phyloP scores from a whole-genome alignment of 139 green algal species.

The Chlamydomonas sp. region DNA sequence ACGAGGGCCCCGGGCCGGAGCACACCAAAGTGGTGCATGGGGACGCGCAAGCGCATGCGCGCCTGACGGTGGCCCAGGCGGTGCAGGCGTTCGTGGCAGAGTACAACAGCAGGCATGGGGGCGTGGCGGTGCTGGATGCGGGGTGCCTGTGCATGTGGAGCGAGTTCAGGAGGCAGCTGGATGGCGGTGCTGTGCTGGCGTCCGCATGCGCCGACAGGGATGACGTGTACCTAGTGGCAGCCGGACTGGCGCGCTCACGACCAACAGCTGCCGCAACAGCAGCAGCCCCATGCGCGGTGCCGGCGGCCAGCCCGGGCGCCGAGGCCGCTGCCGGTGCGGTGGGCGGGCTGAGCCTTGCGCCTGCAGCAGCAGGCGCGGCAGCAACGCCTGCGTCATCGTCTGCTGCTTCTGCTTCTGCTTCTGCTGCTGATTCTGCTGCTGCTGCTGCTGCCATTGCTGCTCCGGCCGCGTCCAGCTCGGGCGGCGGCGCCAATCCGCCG shows the following conservation, averaged over 20 bases:
- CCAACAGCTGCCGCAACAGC: not conserved
- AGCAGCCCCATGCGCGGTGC: too few species aligned
- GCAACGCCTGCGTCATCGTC: too few species aligned
- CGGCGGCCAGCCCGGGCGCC: too few species aligned
- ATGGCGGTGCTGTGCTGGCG: not conserved
- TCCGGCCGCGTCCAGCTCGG: too few species aligned
- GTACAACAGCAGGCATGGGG: not conserved
- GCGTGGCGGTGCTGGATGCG: not conserved
- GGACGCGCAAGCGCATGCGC: not conserved
- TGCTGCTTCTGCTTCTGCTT: too few species aligned
- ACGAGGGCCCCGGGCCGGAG: not conserved
- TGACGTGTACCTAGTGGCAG: constrained; percentile 9
- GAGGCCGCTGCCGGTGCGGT: too few species aligned
- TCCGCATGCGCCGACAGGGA: not conserved
- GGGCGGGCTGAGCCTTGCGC: too few species aligned
- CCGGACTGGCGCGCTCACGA: not conserved
- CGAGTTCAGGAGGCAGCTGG: not conserved
- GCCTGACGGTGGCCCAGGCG: not conserved
- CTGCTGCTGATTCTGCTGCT: too few species aligned
- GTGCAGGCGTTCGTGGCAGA: not conserved
- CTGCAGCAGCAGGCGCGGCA: too few species aligned
- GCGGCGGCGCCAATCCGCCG: too few species aligned
- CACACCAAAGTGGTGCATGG: not conserved
- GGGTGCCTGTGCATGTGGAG: not conserved
- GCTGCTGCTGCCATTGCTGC: too few species aligned